phyloP scores from a whole-genome alignment of 2,329 filamentous ascomycete genomes.

The Colletotrichum echinochloae region DNA sequence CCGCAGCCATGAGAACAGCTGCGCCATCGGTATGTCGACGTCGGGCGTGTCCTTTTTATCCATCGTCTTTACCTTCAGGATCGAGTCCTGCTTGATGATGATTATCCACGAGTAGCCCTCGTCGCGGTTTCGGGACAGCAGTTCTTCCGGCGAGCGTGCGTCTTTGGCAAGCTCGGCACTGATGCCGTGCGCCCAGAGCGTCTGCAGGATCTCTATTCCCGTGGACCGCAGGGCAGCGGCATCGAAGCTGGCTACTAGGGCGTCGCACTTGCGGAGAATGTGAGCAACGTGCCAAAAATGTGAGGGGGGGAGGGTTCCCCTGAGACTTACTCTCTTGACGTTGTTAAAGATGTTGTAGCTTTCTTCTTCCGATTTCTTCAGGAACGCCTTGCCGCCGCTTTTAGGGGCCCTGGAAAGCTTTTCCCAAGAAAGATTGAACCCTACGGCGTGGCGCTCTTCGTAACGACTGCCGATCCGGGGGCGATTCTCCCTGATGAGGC shows the following conservation, averaged over 20 bases:
- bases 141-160: slow-evolving; percentile 81
- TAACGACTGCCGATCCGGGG: slow-evolving; percentile 73
- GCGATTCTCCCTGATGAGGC: slow-evolving; percentile 84
- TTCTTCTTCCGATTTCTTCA: slow-evolving; percentile 79
- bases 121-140: slow-evolving; percentile 80
- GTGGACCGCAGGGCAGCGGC: slow-evolving; percentile 78
- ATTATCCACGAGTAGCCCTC: slow-evolving; percentile 88
- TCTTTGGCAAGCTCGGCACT: slow-evolving; percentile 89
- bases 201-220: slow-evolving; percentile 81
- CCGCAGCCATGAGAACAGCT: slow-evolving; percentile 84
- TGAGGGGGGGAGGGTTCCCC: background rate
- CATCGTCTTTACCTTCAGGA: slow-evolving; percentile 83
- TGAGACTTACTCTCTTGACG: slow-evolving; percentile 20
- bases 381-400: slow-evolving; percentile 65
- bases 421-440: slow-evolving; percentile 92
- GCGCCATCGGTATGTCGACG: slow-evolving; percentile 77
- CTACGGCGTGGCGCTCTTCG: slow-evolving; percentile 83
- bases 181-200: slow-evolving; percentile 85
- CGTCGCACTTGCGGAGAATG: slow-evolving; percentile 74
- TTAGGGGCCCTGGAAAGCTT: slow-evolving; percentile 77
- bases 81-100: slow-evolving; percentile 83
- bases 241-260: slow-evolving; percentile 91
- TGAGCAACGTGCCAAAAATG: background rate
- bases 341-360: slow-evolving; percentile 65
- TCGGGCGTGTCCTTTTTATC: slow-evolving; percentile 80